Evolutionary conservation across 139 green algal genomes (phyloP).

Genomic region (Eudorina sp.): DNA sequence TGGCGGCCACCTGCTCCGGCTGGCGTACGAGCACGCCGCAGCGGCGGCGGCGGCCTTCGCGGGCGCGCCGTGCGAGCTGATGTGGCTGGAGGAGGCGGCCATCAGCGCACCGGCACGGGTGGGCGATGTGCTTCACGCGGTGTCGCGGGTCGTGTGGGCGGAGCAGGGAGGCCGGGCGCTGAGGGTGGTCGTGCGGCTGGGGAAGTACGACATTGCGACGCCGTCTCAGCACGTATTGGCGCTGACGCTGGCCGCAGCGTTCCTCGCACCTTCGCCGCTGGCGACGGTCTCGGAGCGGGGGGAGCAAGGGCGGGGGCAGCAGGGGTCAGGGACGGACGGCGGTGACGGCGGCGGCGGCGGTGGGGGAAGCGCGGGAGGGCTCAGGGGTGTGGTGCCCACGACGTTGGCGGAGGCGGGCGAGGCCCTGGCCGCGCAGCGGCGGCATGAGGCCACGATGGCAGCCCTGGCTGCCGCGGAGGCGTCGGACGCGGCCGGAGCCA

Average conservation of each 20-base stretch:
- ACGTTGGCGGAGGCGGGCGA: slow-evolving; percentile 3
- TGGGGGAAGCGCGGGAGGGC: neutral
- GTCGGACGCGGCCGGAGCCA: too few relatives aligned
- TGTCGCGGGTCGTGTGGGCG: slow-evolving; percentile 17
- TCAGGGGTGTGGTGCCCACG: neutral
- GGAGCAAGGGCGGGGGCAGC: neutral
- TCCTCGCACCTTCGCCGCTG: slow-evolving; percentile 23
- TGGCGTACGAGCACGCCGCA: slow-evolving; percentile 47
- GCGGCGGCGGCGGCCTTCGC: slow-evolving; percentile 3
- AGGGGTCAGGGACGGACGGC: neutral
- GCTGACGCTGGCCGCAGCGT: slow-evolving; percentile 26
- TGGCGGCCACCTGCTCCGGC: slow-evolving; percentile 52
- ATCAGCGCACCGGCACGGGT: slow-evolving; percentile 39
- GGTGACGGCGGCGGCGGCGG: neutral
- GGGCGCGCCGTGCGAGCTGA: slow-evolving; percentile 36
- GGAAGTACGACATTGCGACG: neutral
- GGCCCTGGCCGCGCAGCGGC: slow-evolving; percentile 23
- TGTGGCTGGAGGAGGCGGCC: slow-evolving; percentile 37
- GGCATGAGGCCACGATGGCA: slow-evolving; percentile 14
- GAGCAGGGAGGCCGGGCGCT: slow-evolving; percentile 1
- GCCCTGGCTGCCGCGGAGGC: neutral
- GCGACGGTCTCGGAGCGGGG: neutral
- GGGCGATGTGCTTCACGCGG: slow-evolving; percentile 30
- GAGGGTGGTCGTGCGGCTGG: slow-evolving; percentile 14
- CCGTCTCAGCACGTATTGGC: slow-evolving; percentile 14